Percentiles rank a stretch among this genome's conserved stretches.
phyloP scores from a whole-genome alignment of 2,329 filamentous ascomycete genomes.

The Fusarium siculi region DNA sequence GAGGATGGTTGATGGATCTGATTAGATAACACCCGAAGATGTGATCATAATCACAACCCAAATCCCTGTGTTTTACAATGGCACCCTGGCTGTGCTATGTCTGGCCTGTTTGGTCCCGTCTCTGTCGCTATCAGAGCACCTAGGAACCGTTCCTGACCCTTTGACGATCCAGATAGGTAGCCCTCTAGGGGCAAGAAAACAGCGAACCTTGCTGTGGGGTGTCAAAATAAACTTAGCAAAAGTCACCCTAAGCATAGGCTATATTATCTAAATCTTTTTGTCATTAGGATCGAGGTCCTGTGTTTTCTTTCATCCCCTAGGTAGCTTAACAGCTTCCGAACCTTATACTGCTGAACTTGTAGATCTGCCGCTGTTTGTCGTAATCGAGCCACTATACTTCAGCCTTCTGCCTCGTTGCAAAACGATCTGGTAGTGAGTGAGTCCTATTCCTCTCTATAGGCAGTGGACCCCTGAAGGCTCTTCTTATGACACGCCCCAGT shows the following conservation, averaged over 20 bases:
- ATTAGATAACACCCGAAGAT: constrained; percentile 40
- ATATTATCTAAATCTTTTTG: no score
- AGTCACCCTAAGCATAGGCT: no score
- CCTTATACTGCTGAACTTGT: background rate
- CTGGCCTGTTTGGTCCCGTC: background rate
- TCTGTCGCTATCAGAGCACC: background rate
- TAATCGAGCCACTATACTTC: background rate
- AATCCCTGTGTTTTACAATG: background rate
- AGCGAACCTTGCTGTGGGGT: no score
- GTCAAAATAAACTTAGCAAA: no score
- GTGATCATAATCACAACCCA: background rate
- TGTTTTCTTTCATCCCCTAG: background rate
- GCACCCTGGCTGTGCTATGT: constrained; percentile 1
- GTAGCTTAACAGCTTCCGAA: background rate
- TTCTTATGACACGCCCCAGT: background rate
- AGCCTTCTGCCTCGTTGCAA: constrained; percentile 1
- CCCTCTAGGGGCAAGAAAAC: no score
- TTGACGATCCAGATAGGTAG: background rate
- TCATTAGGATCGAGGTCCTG: no score
- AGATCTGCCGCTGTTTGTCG: constrained; percentile 3
- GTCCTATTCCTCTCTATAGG: background rate
- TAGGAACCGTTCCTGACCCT: constrained; percentile 2
- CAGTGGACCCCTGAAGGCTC: background rate
- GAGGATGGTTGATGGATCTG: constrained; percentile 39
- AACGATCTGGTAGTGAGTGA: background rate